Evolutionary conservation across 2,329 filamentous ascomycete genomes (phyloP), one percentile per base, ranked within the genome.

Genomic region (Sclerotinia sclerotiorum): DNA sequence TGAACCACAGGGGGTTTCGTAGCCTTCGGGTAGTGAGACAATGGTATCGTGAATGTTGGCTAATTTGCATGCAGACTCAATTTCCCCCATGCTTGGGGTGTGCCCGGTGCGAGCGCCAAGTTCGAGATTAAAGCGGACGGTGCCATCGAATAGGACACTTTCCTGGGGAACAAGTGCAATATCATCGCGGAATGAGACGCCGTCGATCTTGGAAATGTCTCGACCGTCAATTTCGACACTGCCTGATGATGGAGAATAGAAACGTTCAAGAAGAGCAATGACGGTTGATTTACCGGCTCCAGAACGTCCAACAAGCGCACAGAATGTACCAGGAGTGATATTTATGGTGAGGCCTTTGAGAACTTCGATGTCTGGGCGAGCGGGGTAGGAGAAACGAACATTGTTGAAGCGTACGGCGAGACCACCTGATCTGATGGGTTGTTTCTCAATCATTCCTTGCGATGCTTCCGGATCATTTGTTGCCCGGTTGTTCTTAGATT

Each of bases 1-100:
- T 15, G 91, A 89, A 8, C 61, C 93, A 39, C 88, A 82, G 69
- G 85, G 83, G 0, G 88, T 91, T 17, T 89, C 79, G 74, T 91
- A 92, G 0, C 88, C 87, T 8, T 88, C 79, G 0, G 89, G 88
- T 15, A 92, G 79, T 0, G 82, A 79, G 65, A 81, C 78, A 72
- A 92, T 90, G 17, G 85, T 86, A 52, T 91, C 87, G 77, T 92
- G 88, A 71, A 92, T 90, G 74, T 90, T 89, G 44, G 89, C 89
- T 2, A 70, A 27, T 48, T 64, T 64, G 75, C 89, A 91, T 0
- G 89, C 89, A 66, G 86, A 84, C 71, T 88, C 83, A 55, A 92
- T 87, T 60, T 91, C 88, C 13, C 81, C 84, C 55, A 87, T 80
- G 0, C 82, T 84, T 1, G 85, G 84, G 42, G 84, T 82, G 52